These are phyloP conservation scores for Aspergillus neotritici DNA, from an alignment of 2,329 filamentous ascomycete genomes.

Conservation along the genomic window DNA sequence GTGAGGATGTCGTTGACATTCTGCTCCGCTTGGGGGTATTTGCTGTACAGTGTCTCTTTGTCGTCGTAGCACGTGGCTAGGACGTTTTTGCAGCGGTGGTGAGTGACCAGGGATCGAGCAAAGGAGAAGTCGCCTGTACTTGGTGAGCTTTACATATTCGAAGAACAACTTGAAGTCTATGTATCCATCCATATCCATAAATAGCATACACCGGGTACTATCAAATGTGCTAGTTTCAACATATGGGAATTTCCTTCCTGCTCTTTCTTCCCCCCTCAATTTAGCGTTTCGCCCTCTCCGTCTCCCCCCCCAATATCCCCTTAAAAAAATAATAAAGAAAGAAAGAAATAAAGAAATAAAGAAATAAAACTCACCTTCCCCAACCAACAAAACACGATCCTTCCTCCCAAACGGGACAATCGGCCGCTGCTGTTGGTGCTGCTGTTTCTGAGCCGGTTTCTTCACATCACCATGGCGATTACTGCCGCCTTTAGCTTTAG, in stretches of 20 bases:
- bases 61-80: slow-evolving; percentile 44
- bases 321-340: slow-evolving; percentile 4
- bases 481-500: slow-evolving; percentile 5
- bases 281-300: too few species aligned
- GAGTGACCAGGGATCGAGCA: slow-evolving; percentile 37
- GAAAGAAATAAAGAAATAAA: slow-evolving; percentile 9
- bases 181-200: neutral
- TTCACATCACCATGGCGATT: slow-evolving; percentile 8
- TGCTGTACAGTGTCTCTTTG: slow-evolving; percentile 51
- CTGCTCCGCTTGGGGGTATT: slow-evolving; percentile 66
- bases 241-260: too few species aligned
- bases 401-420: slow-evolving; percentile 37
- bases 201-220: neutral
- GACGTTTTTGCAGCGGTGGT: slow-evolving; percentile 38
- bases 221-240: too few species aligned
- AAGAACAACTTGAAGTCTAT: too few species aligned
- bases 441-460: slow-evolving; percentile 14
- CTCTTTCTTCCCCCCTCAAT: too few species aligned
- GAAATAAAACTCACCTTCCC: slow-evolving; percentile 36
- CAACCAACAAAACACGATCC: slow-evolving; percentile 41
- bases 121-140: slow-evolving; percentile 45
- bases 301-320: neutral
- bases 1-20: slow-evolving; percentile 48
- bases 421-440: slow-evolving; percentile 24
- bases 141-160: neutral